Base-by-base conservation (phyloP, 2,329 filamentous ascomycete species). In the Cercospora sp. region DNA sequence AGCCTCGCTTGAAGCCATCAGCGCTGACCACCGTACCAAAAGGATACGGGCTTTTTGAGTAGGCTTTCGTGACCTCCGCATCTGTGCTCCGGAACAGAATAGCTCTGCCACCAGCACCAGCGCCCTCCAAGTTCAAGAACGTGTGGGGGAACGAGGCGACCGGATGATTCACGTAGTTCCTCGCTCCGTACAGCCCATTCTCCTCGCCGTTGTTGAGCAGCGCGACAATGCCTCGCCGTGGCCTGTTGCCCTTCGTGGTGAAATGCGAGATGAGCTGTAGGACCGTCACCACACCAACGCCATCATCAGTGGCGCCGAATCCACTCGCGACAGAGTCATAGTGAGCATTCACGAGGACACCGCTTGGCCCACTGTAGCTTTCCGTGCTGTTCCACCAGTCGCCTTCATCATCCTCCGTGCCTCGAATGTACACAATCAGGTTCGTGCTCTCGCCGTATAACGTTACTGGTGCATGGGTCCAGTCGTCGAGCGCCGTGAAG, bases 171-270 rank as follows among this genome's bases (percentile, higher is more conserved):
- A 91, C 89, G 76, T 96, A 97, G 5, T 91, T 93, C 68, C 88
- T 87, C 6, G 94, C 93, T 0, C 95, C 95, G 72, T 96, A 92
- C 10, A 98, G 83, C 39, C 89, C 95, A 75, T 98, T 94, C 78
- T 99, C 95, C 77, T 99, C 95, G 39, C 91, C 94, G 76, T 98
- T 97, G 83, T 99, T 99, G 77, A 98, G 86, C 30, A 98, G 85
- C 9, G 93, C 85, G 13, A 98, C 87, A 53, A 99, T 86, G 1
- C 94, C 94, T 72, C 90, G 88, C 75, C 88, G 90, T 1, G 94
- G 94, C 75, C 88, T 88, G 71, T 91, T 88, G 30, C 85, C 89
- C 13, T 69, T 60, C 0, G 87, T 81, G 1, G 92, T 93, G 77
- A 96, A 97, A 80, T 97, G 92, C 70, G 90, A 91, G 69, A 98